Base-by-base conservation (phyloP, 2,329 filamentous ascomycete genomes). In the Plectosphaerella plurivora region DNA sequence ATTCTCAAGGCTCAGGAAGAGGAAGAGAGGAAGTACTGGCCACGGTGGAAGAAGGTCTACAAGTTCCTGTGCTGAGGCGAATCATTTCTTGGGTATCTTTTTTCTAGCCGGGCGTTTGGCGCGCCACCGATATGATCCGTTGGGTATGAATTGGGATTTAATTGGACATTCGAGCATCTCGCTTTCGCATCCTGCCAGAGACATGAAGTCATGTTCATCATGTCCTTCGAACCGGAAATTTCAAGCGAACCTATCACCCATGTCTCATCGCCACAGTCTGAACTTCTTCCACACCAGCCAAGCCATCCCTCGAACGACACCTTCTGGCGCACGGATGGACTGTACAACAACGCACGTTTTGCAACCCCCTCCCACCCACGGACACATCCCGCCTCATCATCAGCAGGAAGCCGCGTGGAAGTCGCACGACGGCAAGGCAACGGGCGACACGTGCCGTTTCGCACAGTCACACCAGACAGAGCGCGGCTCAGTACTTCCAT, bases 1-100 rank as follows among this genome's bases (percentile, higher is more conserved):
- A 82, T 88, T 54, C 72, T 97, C 48, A 76, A 95, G 48, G 85
- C 86, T 42, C 88, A 96, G 67, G 93, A 97, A 74, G 73, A 78
- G 39, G 86, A 88, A 50, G 91, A 97, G 73, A 76, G 78, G 61
- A 80, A 77, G 33, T 66, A 69, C 5, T 93, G 89, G 89, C 88
- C 89, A 0, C 70, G 60, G 53, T 93, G 89, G 88, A 94, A 93
- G 74, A 85, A 76, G 63, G 59, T 81, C 12, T 94, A 91, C 65
- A 89, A 88, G 65, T 79, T 84, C 55, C 71, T 92, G 57, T 93
- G 89, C 62, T 93, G 56, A 15, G 8, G 3, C 12, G n/a, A 10
- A 15, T 18, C 24, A 45, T 10, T 16, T 45, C n/a, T 28, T 33
- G 22, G 22, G 22, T 22, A 10, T 3, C 9, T 35, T 20, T 33